These are phyloP conservation scores for Suhomyces prunicola DNA, from an alignment of 805 yeast genomes.

Conservation along the genomic window DNA sequence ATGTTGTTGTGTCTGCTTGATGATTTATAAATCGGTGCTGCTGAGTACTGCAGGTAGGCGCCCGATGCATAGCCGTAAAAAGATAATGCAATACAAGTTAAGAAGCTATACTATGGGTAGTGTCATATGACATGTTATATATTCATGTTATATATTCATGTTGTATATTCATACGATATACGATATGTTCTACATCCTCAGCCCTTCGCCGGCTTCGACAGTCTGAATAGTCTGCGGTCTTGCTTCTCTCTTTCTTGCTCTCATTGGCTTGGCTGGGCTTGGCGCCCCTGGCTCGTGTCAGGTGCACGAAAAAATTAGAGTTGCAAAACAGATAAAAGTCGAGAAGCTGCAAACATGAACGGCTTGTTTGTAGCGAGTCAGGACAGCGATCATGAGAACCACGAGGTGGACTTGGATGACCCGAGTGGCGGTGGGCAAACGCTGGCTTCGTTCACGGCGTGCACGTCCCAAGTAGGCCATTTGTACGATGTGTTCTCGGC, in stretches of 20 bases:
- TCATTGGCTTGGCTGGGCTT: not conserved
- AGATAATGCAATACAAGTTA: not conserved
- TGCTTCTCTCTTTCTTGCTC: not conserved
- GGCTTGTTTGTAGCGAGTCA: not conserved
- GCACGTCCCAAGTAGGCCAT: slow-evolving; percentile 37
- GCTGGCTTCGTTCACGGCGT: slow-evolving; percentile 27
- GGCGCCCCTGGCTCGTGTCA: not conserved
- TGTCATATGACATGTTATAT: too few species aligned
- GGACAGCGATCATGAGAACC: not conserved
- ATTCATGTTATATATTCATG: too few species aligned
- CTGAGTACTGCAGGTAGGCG: not conserved
- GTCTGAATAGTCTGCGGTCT: too few species aligned
- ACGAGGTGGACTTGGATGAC: slow-evolving; percentile 7
- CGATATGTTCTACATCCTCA: too few species aligned
- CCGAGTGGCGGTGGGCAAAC: not conserved
- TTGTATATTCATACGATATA: too few species aligned
- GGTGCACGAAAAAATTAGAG: not conserved
- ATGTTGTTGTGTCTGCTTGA: not conserved
- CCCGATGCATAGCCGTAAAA: not conserved
- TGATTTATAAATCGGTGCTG: not conserved
- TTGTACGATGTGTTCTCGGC: slow-evolving; percentile 36
- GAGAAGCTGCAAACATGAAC: not conserved
- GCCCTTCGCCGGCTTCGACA: too few species aligned
- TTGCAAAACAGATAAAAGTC: not conserved
- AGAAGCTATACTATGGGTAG: too few species aligned